phyloP scores from a whole-genome alignment of 805 yeast species.

The Starmerella asiatica region DNA sequence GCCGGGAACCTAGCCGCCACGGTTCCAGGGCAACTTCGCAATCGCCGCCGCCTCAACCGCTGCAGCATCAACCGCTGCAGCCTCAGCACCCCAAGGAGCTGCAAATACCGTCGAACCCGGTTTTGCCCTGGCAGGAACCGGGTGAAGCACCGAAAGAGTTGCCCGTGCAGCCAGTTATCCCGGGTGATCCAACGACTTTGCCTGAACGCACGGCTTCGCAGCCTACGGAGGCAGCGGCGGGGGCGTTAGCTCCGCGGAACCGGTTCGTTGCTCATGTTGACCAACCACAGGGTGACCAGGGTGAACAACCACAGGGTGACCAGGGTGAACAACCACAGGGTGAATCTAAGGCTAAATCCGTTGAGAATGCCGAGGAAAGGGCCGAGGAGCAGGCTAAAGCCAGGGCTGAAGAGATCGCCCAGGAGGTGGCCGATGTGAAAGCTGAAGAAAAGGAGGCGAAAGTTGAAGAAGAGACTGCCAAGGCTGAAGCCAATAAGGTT shows the following conservation, averaged over 20 bases:
- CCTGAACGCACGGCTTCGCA: constrained; percentile 8
- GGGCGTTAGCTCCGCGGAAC: constrained; percentile 12
- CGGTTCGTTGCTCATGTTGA: constrained; percentile 5
- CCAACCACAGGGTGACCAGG: not conserved
- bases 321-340: not conserved
- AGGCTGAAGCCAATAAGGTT: not conserved
- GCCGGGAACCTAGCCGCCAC: not conserved
- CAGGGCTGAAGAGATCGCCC: not conserved
- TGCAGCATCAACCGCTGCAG: not conserved
- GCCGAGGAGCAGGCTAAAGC: no score
- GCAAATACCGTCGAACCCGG: not conserved
- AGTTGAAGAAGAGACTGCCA: not conserved
- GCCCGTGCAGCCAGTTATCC: not conserved
- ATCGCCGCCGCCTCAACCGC: not conserved
- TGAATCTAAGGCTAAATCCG: no score
- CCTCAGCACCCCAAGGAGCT: not conserved
- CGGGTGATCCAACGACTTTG: no score
- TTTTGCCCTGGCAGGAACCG: not conserved
- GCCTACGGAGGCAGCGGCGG: constrained; percentile 11
- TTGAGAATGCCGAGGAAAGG: no score
- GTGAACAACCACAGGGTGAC: not conserved
- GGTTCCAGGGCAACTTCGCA: not conserved
- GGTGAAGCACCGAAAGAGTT: not conserved
- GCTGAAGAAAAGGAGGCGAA: not conserved
- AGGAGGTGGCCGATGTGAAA: not conserved